Percentiles rank a stretch among this genome's conserved stretches.
Evolutionary conservation across 1,284 basidiomycete species (phyloP).

Genomic region (Trametes hirsuta): DNA sequence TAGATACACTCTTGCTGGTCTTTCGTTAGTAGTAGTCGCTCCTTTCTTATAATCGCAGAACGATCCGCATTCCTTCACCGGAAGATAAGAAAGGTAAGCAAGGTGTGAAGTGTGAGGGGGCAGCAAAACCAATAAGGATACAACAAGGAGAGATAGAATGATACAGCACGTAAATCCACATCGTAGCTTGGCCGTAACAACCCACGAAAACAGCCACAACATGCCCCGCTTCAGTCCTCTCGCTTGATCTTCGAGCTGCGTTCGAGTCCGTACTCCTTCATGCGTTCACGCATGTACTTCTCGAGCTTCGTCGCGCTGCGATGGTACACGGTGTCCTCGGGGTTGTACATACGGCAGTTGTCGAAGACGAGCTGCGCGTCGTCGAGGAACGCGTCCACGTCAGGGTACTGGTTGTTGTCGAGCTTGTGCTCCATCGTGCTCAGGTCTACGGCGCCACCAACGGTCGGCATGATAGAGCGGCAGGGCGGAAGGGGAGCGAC

Average conservation of each 20-base stretch:
- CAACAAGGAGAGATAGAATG: no score
- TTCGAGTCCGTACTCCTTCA: slow-evolving; percentile 22
- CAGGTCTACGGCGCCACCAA: slow-evolving; percentile 64
- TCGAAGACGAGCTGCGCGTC: slow-evolving; percentile 89
- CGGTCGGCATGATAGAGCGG: neutral
- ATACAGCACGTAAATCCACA: no score
- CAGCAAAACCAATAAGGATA: no score
- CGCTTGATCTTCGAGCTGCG: slow-evolving; percentile 26
- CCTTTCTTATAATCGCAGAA: neutral
- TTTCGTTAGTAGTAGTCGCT: neutral
- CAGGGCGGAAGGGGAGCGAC: slow-evolving; percentile 29
- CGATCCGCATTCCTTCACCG: no score
- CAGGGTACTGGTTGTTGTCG: slow-evolving; percentile 79
- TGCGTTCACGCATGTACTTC: slow-evolving; percentile 59
- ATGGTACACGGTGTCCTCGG: slow-evolving; percentile 82
- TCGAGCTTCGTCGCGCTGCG: slow-evolving; percentile 89
- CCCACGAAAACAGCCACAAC: neutral
- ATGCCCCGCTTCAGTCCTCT: slow-evolving; percentile 4
- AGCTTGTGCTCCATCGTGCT: slow-evolving; percentile 93
- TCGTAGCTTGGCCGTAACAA: no score
- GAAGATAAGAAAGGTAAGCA: no score
- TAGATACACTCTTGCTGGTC: neutral
- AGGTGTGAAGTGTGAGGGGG: no score
- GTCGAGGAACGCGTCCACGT: slow-evolving; percentile 76
- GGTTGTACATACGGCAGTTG: slow-evolving; percentile 93